phyloP scores from a whole-genome alignment of 139 green algal species.

The Parachlorella kessleri region DNA sequence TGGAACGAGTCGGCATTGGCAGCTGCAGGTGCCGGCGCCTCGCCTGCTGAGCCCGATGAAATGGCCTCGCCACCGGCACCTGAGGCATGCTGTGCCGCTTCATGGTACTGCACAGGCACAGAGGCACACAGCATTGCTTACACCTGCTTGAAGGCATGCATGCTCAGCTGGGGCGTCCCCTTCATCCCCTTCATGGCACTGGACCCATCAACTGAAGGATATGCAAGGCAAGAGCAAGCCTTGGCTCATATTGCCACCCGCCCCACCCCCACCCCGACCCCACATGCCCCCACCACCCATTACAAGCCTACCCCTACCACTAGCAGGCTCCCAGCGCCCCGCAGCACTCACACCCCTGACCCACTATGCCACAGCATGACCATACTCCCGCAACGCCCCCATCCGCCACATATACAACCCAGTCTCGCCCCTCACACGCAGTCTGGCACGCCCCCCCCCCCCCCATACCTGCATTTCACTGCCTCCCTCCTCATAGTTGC shows the following conservation, averaged over 20 bases:
- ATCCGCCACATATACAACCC: too few relatives aligned
- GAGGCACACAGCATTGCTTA: neutral
- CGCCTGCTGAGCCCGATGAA: too few relatives aligned
- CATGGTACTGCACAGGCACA: slow-evolving; percentile 1
- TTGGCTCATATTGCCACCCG: neutral
- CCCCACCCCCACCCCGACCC: neutral
- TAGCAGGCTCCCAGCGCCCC: too few relatives aligned
- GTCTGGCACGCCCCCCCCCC: too few relatives aligned
- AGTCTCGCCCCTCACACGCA: too few relatives aligned
- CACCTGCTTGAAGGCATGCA: neutral
- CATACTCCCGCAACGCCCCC: too few relatives aligned
- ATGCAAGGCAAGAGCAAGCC: neutral
- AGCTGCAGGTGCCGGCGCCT: neutral
- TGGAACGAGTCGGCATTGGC: neutral
- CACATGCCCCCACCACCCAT: neutral
- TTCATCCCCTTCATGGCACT: neutral
- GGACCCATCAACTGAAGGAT: neutral
- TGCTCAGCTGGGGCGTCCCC: neutral
- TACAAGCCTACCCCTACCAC: too few relatives aligned
- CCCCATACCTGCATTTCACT: too few relatives aligned
- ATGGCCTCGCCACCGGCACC: too few relatives aligned
- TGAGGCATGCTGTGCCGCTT: neutral
- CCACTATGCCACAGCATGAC: too few relatives aligned
- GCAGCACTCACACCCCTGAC: too few relatives aligned
- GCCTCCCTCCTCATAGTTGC: too few relatives aligned